These are phyloP conservation scores for Phanerodontia chrysosporium DNA, from an alignment of 768 basidiomycete species.

Conservation along the genomic window DNA sequence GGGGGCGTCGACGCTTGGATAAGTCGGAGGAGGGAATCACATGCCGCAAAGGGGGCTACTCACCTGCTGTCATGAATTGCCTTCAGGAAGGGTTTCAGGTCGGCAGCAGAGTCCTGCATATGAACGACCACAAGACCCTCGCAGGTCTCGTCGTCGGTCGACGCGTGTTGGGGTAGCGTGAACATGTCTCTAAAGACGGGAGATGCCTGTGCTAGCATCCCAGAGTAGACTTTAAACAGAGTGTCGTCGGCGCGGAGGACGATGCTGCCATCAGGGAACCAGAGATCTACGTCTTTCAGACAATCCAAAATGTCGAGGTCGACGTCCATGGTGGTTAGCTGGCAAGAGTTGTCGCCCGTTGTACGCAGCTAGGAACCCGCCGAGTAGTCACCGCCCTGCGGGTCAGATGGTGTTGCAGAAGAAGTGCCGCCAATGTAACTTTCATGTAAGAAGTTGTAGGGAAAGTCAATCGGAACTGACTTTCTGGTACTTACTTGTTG, in stretches of 20 bases:
- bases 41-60: not conserved
- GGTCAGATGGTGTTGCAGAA: too few species aligned
- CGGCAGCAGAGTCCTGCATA: conserved; percentile 18
- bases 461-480: too few species aligned
- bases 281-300: conserved; percentile 18
- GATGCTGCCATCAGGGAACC: conserved; percentile 24
- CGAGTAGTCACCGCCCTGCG: too few species aligned
- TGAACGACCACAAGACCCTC: conserved; percentile 24
- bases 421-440: too few species aligned
- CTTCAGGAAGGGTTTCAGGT: conserved; percentile 14
- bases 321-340: not conserved
- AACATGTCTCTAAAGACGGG: conserved; percentile 25
- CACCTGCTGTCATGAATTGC: conserved; percentile 14
- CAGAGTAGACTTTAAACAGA: conserved; percentile 21
- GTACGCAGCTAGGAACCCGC: not conserved
- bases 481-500: too few species aligned
- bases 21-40: not conserved
- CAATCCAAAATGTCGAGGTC: not conserved
- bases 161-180: conserved; percentile 15
- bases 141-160: conserved; percentile 14
- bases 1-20: not conserved
- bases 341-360: not conserved
- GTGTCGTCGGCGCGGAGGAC: conserved; percentile 20
- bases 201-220: conserved; percentile 19
- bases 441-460: too few species aligned